These are phyloP conservation scores for Starmerella khaoyaiensis DNA, from an alignment of 805 yeast genomes.

Conservation along the genomic window DNA sequence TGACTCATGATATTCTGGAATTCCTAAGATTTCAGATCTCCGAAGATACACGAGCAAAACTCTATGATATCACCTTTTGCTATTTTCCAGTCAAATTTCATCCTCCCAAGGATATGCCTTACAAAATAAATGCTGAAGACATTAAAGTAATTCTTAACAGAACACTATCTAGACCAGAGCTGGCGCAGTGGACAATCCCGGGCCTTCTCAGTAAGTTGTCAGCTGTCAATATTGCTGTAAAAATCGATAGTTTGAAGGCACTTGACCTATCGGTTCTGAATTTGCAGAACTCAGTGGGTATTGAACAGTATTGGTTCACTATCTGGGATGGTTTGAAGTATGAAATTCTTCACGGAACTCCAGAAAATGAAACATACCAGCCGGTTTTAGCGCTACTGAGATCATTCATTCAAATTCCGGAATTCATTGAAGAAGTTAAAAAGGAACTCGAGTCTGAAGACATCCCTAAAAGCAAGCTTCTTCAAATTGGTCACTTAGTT, in stretches of 20 bases:
- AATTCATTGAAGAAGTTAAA: conserved; percentile 30
- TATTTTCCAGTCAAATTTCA: conserved; percentile 93
- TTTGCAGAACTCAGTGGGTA: conserved; percentile 36
- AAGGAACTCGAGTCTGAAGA: conserved; percentile 25
- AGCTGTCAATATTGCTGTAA: conserved; percentile 26
- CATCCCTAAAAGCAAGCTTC: conserved; percentile 39
- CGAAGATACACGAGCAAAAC: conserved; percentile 40
- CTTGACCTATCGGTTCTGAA: conserved; percentile 42
- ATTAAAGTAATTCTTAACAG: conserved; percentile 48
- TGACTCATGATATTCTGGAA: conserved; percentile 38
- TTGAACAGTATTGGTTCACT: conserved; percentile 52
- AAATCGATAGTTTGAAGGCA: conserved; percentile 60
- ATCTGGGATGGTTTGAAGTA: conserved; percentile 82
- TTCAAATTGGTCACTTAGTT: conserved; percentile 24
- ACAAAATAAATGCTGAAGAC: conserved; percentile 62
- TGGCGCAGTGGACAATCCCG: conserved; percentile 63
- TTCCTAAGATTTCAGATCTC: conserved; percentile 28
- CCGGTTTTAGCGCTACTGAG: conserved; percentile 20
- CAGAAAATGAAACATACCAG: conserved; percentile 30
- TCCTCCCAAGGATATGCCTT: conserved; percentile 82
- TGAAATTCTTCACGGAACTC: conserved; percentile 77
- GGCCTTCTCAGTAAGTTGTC: conserved; percentile 69
- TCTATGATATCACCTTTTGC: conserved; percentile 83
- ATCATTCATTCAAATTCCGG: conserved; percentile 17
- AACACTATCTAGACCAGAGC: conserved; percentile 49